A percentile compares a stretch with the other conserved stretches of the same genome.
phyloP scores from a whole-genome alignment of 2,329 filamentous ascomycete species.

The Claviceps sp. region DNA sequence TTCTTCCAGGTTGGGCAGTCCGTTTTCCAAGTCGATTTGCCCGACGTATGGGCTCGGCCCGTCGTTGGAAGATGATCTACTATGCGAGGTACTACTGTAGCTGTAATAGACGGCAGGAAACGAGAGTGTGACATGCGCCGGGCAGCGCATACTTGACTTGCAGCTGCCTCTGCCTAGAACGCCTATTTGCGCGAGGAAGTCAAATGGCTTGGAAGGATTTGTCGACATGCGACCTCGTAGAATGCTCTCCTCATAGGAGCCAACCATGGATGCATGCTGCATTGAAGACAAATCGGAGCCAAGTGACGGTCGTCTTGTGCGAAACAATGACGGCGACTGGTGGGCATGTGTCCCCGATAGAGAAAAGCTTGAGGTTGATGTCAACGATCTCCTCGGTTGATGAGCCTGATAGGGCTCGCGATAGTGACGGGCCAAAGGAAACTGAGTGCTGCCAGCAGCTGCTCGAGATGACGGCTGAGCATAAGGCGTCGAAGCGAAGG shows the following conservation, averaged over 20 bases:
- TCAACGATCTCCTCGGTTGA: constrained; percentile 63
- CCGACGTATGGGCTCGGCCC: constrained; percentile 94
- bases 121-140: constrained; percentile 76
- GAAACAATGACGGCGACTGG: constrained; percentile 35
- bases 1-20: constrained; percentile 42
- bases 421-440: constrained; percentile 37
- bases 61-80: constrained; percentile 55
- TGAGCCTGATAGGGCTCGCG: constrained; percentile 67
- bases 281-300: constrained; percentile 62
- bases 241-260: constrained; percentile 96
- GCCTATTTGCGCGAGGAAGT: constrained; percentile 91
- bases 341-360: constrained; percentile 32
- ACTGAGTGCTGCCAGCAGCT: constrained; percentile 12
- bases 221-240: constrained; percentile 93
- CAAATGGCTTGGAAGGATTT: constrained; percentile 78
- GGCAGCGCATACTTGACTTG: constrained; percentile 72
- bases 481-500: constrained; percentile 37
- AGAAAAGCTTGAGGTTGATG: constrained; percentile 36
- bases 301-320: constrained; percentile 55
- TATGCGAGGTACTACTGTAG: constrained; percentile 57
- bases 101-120: constrained; percentile 96
- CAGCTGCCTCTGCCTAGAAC: constrained; percentile 83
- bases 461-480: constrained; percentile 25
- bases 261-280: constrained; percentile 89
- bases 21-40: constrained; percentile 79